Evolutionary conservation across 148 eudicot genomes (phyloP), one percentile per base, ranked within the genome.

Genomic region (Arbutus unedo): DNA sequence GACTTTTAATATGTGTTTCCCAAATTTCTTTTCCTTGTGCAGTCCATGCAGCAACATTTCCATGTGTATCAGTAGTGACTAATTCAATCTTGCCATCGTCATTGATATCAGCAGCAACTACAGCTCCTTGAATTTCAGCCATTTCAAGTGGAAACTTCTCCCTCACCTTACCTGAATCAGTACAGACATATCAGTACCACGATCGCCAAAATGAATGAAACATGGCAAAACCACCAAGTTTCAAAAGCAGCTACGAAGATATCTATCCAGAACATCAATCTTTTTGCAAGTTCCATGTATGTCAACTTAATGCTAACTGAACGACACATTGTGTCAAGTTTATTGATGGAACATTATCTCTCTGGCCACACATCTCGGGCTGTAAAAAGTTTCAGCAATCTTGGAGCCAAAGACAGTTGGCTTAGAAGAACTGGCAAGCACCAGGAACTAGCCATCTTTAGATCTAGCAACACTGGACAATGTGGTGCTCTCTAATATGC

Each of bases 11-110:
- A 89, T 94, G 97, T 78, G 81, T 71, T 90, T 91, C 99, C 99
- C 99, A 96, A 81, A 96, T 91, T 88, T 93, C 96, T 87, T 91
- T 90, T 82, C 99, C 99, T 82, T 94, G 94, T 77, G 98, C 85
- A 79, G 97, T 96, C 99, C 99, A 96, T 38, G 99, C 99, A 82
- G 94, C 99, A 90, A 96, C 92, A 86, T 96, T 96, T 89, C 99
- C 99, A 85, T 96, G 98, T 56, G 89, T 83, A 86, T 96, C 99
- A 78, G 99, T 86, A 64, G 98, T 96, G 64, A 96, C 93, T 74
- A 96, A 57, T 89, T 96, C 99, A 71, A 96, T 96, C 86, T 94
- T 94, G 67, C 98, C 99, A 88, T 96, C 99, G 71, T 96, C 99
- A 82, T 96, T 96, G 54, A 96, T 93, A 88, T 96, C 99, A 76